Percentiles rank a stretch among this genome's conserved stretches.
phyloP scores from a whole-genome alignment of 805 yeast genomes.

The Spathaspora passalidarum region DNA sequence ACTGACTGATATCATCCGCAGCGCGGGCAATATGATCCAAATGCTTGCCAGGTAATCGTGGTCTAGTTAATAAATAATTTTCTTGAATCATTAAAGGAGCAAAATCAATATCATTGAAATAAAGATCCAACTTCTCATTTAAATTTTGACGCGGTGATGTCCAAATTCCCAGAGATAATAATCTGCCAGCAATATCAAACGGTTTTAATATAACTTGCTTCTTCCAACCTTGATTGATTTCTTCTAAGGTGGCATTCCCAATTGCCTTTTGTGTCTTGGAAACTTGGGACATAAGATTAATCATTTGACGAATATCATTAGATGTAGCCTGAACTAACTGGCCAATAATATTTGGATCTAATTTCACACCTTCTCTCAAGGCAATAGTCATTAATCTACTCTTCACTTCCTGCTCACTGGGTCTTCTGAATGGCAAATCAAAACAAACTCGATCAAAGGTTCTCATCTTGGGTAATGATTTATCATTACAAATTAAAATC shows the following conservation, averaged over 20 bases:
- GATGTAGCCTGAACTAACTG: slow-evolving; percentile 80
- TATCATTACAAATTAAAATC: slow-evolving; percentile 91
- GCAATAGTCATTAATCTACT: slow-evolving; percentile 90
- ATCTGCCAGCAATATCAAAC: slow-evolving; percentile 76
- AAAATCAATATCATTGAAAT: slow-evolving; percentile 92
- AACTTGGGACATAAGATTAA: slow-evolving; percentile 82
- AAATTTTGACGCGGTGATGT: slow-evolving; percentile 54
- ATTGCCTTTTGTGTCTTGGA: slow-evolving; percentile 68
- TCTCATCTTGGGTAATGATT: slow-evolving; percentile 89
- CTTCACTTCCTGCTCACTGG: slow-evolving; percentile 76
- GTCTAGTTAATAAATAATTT: slow-evolving; percentile 72
- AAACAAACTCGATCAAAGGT: slow-evolving; percentile 83
- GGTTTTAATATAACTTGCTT: slow-evolving; percentile 90
- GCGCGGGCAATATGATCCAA: slow-evolving; percentile 69
- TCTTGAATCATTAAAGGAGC: slow-evolving; percentile 96
- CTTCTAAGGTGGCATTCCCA: slow-evolving; percentile 59
- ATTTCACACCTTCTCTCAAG: slow-evolving; percentile 71
- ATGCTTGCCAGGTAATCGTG: slow-evolving; percentile 42
- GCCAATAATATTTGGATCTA: slow-evolving; percentile 79
- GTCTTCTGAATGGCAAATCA: slow-evolving; percentile 85
- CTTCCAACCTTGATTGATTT: slow-evolving; percentile 71
- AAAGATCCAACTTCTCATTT: slow-evolving; percentile 81
- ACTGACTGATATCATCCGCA: slow-evolving; percentile 81
- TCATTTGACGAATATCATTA: slow-evolving; percentile 92
- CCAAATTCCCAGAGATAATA: slow-evolving; percentile 52